Evolutionary conservation across 1,284 basidiomycete species (phyloP), one percentile per base, ranked within the genome.

Genomic region (Chiua sp.): DNA sequence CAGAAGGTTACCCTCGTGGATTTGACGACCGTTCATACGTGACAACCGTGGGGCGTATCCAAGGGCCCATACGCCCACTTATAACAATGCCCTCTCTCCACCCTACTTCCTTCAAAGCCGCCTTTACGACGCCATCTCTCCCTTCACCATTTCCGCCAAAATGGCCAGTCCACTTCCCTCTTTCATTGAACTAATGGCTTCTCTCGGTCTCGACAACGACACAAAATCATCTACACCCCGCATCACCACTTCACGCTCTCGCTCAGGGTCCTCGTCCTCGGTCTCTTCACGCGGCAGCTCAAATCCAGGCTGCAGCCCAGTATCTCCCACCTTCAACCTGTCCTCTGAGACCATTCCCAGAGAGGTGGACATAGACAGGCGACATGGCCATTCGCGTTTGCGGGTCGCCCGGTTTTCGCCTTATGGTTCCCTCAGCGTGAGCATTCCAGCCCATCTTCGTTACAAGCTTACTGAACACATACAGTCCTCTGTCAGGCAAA

Each of bases 171-270:
- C 88, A 69, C 87, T 93, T 70, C 91, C 91, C 70, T 92, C 91
- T 60, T 93, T 93, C 74, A 86, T 91, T 61, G 86, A 92, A 77
- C 88, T 93, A 73, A 91, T 93, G 90, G 84, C 85, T 63, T 85
- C 91, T 63, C 80, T 93, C 66, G 91, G 89, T 63, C 80, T 92
- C 72, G 84, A 88, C 60, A 77, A 76, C 66, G 70, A 75, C 30
- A 7, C 59, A 37, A 67, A 71, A n/a, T 53, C 39, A 28, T 79
- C 81, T 7, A 57, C 74, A 13, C 55, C 64, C 8, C 59, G 47
- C 32, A 53, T 73, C 57, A 59, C 49, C 39, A 47, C 57, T 7
- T 47, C 67, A 20, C 74, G 72, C 35, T 63, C 74, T 53, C 72
- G 77, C 59, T 72, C 78, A 3, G 62, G 66, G 55, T 78, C 77